Conservation (phyloP, 1,284 basidiomycete genomes). For the Ustilago loliicola region DNA sequence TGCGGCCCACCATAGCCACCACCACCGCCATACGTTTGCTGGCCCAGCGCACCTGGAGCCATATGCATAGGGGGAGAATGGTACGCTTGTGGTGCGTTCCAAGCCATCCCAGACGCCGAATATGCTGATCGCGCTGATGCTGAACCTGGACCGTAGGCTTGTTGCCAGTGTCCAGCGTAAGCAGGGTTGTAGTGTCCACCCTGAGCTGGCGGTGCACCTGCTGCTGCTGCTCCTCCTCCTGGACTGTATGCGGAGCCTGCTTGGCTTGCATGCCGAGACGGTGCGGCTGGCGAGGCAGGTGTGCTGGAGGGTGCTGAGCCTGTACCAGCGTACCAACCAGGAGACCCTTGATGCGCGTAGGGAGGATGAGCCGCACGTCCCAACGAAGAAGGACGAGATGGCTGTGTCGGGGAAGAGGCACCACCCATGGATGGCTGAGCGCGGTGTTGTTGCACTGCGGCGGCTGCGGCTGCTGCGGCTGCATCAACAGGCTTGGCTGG, state of each 20-base stretch:
- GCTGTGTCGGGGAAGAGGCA: slow-evolving; percentile 23
- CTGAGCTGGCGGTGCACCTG: slow-evolving; percentile 8
- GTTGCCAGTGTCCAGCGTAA: slow-evolving; percentile 46
- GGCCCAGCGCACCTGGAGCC: slow-evolving; percentile 16
- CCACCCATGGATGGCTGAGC: slow-evolving; percentile 4
- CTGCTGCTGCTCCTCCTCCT: slow-evolving; percentile 17
- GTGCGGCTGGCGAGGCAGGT: slow-evolving; percentile 29
- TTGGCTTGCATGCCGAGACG: slow-evolving; percentile 6
- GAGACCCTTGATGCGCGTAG: slow-evolving; percentile 23
- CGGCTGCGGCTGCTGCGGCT: slow-evolving; percentile 30
- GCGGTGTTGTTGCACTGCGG: slow-evolving; percentile 13
- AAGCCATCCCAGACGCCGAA: slow-evolving; percentile 7
- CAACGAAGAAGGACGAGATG: slow-evolving; percentile 15
- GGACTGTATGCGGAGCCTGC: slow-evolving; percentile 19
- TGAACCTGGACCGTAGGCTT: slow-evolving; percentile 12
- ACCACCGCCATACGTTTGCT: slow-evolving; percentile 9
- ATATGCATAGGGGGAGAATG: slow-evolving; percentile 32
- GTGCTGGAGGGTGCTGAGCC: slow-evolving; percentile 22
- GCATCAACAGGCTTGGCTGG: slow-evolving; percentile 47
- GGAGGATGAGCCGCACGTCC: slow-evolving; percentile 8
- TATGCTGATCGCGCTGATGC: slow-evolving; percentile 12
- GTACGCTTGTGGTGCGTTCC: slow-evolving; percentile 25
- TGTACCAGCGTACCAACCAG: slow-evolving; percentile 23
- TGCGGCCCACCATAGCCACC: slow-evolving; percentile 22
- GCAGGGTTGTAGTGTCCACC: slow-evolving; percentile 49